Percentiles rank a stretch among this genome's conserved stretches.
phyloP scores from a whole-genome alignment of 108 stramenopile genomes.

The Craspedostauros australis region DNA sequence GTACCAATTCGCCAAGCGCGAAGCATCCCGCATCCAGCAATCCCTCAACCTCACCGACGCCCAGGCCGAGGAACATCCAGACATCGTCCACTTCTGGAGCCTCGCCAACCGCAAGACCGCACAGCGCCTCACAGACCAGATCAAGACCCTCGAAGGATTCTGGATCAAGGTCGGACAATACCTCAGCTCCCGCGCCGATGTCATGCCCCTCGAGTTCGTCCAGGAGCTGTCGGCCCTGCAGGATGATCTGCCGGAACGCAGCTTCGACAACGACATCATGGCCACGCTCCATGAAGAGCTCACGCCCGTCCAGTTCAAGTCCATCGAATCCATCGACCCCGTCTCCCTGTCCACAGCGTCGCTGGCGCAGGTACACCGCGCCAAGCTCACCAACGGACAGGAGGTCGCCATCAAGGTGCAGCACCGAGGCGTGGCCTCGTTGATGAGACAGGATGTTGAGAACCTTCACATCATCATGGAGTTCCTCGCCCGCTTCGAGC shows the following conservation, averaged over 20 bases:
- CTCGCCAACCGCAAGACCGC: slow-evolving; percentile 15
- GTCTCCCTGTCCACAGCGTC: too few relatives aligned
- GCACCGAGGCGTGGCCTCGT: slow-evolving; percentile 28
- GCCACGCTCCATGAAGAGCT: too few relatives aligned
- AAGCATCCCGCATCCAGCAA: not conserved
- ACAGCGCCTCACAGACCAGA: not conserved
- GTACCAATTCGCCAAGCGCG: slow-evolving; percentile 1
- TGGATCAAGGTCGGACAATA: slow-evolving; percentile 58
- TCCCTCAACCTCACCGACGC: not conserved
- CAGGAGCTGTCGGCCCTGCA: slow-evolving; percentile 31
- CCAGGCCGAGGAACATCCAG: slow-evolving; percentile 9
- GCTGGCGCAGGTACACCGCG: slow-evolving; percentile 46
- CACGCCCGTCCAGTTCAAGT: too few relatives aligned
- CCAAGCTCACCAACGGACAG: slow-evolving; percentile 8
- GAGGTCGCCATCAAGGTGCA: slow-evolving; percentile 50
- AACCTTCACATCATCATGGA: slow-evolving; percentile 23
- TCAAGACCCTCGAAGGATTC: slow-evolving; percentile 32
- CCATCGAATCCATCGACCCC: too few relatives aligned
- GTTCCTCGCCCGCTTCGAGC: slow-evolving; percentile 22
- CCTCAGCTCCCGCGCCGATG: slow-evolving; percentile 40
- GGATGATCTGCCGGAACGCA: too few relatives aligned
- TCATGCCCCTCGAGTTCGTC: slow-evolving; percentile 33
- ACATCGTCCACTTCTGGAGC: not conserved
- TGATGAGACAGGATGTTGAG: slow-evolving; percentile 42
- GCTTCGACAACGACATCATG: too few relatives aligned